A percentile compares a stretch with the other conserved stretches of the same genome.
Conservation (phyloP, 2,329 filamentous ascomycete species). For the Thielaviopsis musarum region DNA sequence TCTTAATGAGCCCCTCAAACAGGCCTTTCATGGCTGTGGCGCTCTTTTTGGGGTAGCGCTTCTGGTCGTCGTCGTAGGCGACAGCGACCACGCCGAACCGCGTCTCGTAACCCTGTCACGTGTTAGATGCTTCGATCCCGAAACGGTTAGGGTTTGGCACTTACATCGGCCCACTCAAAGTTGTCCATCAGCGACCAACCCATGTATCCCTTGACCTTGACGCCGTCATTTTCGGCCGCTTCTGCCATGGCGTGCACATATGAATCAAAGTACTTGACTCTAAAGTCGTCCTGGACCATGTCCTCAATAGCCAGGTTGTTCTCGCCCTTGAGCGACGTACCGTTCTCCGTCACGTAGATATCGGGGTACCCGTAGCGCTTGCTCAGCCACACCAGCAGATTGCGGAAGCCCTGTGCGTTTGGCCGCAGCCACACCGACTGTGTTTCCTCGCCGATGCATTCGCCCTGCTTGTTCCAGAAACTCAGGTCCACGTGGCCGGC, state of each 20-base stretch:
- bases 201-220: conserved; percentile 64
- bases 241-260: conserved; percentile 65
- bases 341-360: conserved; percentile 83
- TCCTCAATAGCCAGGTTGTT: conserved; percentile 54
- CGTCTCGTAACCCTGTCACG: conserved; percentile 51
- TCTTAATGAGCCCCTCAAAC: conserved; percentile 54
- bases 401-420: conserved; percentile 58
- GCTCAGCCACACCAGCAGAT: conserved; percentile 60
- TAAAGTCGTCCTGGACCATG: conserved; percentile 68
- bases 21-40: conserved; percentile 52
- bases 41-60: conserved; percentile 70
- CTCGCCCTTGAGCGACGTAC: conserved; percentile 69
- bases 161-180: conserved; percentile 69
- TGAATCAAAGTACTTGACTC: conserved; percentile 59
- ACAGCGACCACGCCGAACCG: conserved; percentile 73
- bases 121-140: background rate
- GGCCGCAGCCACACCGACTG: conserved; percentile 70
- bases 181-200: conserved; percentile 84
- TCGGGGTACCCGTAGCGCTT: conserved; percentile 58
- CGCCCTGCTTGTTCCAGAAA: conserved; percentile 53
- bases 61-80: conserved; percentile 66
- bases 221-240: conserved; percentile 54
- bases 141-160: background rate
- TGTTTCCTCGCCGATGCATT: conserved; percentile 64
- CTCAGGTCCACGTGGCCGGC: conserved; percentile 60